These are phyloP conservation scores for Chytriomyces confervae DNA, from an alignment of 192 early-diverging fungal genomes.

Conservation along the genomic window DNA sequence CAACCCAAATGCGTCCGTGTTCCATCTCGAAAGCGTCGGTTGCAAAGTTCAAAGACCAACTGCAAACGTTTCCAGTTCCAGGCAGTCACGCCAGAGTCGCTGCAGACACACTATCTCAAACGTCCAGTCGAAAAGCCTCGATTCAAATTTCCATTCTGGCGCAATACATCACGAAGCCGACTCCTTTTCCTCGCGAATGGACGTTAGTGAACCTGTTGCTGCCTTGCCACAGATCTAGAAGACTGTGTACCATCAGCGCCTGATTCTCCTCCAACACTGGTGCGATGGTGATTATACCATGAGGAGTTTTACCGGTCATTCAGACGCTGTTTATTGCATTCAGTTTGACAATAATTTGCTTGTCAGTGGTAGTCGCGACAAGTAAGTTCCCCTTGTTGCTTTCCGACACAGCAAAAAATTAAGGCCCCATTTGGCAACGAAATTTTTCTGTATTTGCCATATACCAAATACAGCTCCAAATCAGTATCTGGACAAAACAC, in stretches of 20 bases:
- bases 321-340: conserved; percentile 65
- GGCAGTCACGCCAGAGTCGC: neutral
- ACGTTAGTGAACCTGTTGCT: too few relatives aligned
- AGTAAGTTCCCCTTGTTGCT: conserved; percentile 4
- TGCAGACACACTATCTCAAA: neutral
- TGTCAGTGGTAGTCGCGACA: conserved; percentile 55
- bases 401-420: neutral
- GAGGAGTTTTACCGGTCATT: conserved; percentile 49
- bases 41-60: conserved; percentile 14
- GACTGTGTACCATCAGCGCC: conserved; percentile 44
- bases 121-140: too few relatives aligned
- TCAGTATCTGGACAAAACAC: too few relatives aligned
- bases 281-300: conserved; percentile 33
- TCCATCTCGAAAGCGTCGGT: neutral
- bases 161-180: neutral
- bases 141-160: too few relatives aligned
- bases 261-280: conserved; percentile 55
- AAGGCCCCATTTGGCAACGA: too few relatives aligned
- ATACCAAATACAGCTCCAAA: too few relatives aligned
- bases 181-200: neutral
- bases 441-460: too few relatives aligned
- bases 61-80: neutral
- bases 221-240: conserved; percentile 38
- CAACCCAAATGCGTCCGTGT: neutral
- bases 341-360: conserved; percentile 54